Evolutionary conservation across 73 alveolate genomes (phyloP).

Genomic region (Blepharisma japonicum): DNA sequence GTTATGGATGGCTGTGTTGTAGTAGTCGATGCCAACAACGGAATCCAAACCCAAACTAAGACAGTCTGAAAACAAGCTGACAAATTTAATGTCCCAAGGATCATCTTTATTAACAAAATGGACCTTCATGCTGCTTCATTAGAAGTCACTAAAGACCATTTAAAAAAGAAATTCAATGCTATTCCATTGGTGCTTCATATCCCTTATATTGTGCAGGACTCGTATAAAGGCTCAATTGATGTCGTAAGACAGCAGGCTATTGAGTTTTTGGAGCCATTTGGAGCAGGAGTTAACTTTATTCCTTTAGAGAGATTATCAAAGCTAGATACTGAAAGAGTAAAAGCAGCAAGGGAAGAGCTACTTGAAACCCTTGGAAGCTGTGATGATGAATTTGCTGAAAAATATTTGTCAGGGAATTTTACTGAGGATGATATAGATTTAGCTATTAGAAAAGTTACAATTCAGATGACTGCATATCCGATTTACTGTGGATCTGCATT

Average conservation of each 20-base stretch:
- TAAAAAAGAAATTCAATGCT: slow-evolving; percentile 55
- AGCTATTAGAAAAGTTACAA: slow-evolving; percentile 44
- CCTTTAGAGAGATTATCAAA: slow-evolving; percentile 32
- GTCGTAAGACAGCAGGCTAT: slow-evolving; percentile 43
- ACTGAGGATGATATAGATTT: slow-evolving; percentile 36
- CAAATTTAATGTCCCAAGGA: slow-evolving; percentile 76
- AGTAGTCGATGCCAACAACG: slow-evolving; percentile 87
- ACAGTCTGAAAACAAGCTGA: slow-evolving; percentile 91
- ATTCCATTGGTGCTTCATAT: slow-evolving; percentile 38
- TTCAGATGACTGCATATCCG: slow-evolving; percentile 55
- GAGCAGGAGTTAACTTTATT: slow-evolving; percentile 36
- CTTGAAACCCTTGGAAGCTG: slow-evolving; percentile 45
- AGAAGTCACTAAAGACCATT: slow-evolving; percentile 58
- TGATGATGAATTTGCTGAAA: slow-evolving; percentile 66
- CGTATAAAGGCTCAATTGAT: slow-evolving; percentile 35
- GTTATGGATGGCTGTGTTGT: slow-evolving; percentile 89
- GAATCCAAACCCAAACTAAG: slow-evolving; percentile 59
- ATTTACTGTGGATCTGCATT: slow-evolving; percentile 80
- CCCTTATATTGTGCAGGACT: slow-evolving; percentile 32
- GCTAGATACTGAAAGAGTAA: slow-evolving; percentile 27
- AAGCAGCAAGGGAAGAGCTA: slow-evolving; percentile 33
- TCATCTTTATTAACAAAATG: slow-evolving; percentile 85
- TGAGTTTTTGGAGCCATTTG: slow-evolving; percentile 46
- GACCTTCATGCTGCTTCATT: slow-evolving; percentile 74
- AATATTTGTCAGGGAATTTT: slow-evolving; percentile 35